phyloP scores from a whole-genome alignment of 108 stramenopile species.

The Pseudonitzschia delicatissima region DNA sequence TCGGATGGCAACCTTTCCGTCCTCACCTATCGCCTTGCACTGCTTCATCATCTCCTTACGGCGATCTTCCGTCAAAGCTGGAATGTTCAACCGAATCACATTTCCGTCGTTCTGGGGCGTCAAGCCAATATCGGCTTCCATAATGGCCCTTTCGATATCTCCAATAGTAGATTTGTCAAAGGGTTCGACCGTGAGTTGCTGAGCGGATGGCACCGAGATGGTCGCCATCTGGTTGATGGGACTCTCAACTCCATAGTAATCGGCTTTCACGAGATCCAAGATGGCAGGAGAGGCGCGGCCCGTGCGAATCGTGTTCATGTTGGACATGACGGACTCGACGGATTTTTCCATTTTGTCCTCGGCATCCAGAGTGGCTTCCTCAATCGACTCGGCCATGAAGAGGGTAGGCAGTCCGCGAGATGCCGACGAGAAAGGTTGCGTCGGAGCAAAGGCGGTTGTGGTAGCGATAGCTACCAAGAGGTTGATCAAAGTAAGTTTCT shows the following conservation, averaged over 20 bases:
- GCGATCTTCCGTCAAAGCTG: conserved; percentile 90
- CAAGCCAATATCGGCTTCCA: conserved; percentile 85
- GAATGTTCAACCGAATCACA: conserved; percentile 92
- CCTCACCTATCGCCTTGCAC: conserved; percentile 92
- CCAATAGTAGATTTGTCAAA: conserved; percentile 79
- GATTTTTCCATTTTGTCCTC: conserved; percentile 89
- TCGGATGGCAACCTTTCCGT: conserved; percentile 89
- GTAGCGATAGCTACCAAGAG: conserved; percentile 9
- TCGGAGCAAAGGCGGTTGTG: conserved; percentile 16
- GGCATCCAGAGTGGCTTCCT: conserved; percentile 55
- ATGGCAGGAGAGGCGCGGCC: conserved; percentile 86
- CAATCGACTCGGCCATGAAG: conserved; percentile 27
- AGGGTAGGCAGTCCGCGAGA: conserved; percentile 9
- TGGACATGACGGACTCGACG: conserved; percentile 60
- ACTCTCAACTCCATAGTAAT: conserved; percentile 89
- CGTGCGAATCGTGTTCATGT: conserved; percentile 84
- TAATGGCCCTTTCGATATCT: conserved; percentile 87
- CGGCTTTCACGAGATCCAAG: conserved; percentile 87
- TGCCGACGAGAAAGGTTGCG: not conserved
- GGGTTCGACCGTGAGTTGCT: conserved; percentile 81
- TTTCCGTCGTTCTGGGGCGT: conserved; percentile 89
- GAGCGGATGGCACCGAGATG: conserved; percentile 80
- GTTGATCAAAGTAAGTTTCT: conserved; percentile 1
- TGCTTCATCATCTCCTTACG: conserved; percentile 93
- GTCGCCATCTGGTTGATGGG: conserved; percentile 92